phyloP scores from a whole-genome alignment of 1,284 basidiomycete species.

The Sanghuangporus weigelae region DNA sequence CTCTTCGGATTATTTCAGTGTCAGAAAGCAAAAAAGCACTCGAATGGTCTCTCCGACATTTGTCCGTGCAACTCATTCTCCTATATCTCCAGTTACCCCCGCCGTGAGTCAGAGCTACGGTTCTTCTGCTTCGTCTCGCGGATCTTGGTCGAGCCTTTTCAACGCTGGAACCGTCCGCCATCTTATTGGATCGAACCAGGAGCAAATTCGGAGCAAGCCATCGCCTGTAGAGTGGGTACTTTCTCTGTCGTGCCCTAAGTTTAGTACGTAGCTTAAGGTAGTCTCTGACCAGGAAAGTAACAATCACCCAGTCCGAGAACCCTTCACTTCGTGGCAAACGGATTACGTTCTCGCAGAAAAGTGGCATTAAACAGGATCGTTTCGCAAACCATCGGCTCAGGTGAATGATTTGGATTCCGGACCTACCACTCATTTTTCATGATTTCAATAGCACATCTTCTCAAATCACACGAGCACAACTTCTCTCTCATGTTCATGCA shows the following conservation, averaged over 20 bases:
- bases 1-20: conserved; percentile 11
- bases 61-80: conserved; percentile 28
- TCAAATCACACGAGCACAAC: conserved; percentile 28
- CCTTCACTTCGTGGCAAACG: neutral
- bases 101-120: conserved; percentile 30
- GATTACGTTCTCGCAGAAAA: neutral
- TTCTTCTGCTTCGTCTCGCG: conserved; percentile 54
- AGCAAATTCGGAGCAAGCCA: neutral
- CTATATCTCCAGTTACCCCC: conserved; percentile 30
- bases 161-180: conserved; percentile 58
- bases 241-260: neutral
- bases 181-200: conserved; percentile 50
- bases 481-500: conserved; percentile 54
- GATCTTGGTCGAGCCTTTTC: conserved; percentile 73
- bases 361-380: neutral
- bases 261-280: neutral
- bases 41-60: neutral
- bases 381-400: neutral
- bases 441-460: neutral
- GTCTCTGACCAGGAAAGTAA: neutral
- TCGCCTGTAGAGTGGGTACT: neutral
- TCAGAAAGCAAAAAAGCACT: conserved; percentile 1
- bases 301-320: neutral
- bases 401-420: neutral
- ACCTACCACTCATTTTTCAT: neutral